Percentiles rank a stretch among this genome's conserved stretches.
phyloP scores from a whole-genome alignment of 2,329 filamentous ascomycete species.

The Claviceps humidiphila region DNA sequence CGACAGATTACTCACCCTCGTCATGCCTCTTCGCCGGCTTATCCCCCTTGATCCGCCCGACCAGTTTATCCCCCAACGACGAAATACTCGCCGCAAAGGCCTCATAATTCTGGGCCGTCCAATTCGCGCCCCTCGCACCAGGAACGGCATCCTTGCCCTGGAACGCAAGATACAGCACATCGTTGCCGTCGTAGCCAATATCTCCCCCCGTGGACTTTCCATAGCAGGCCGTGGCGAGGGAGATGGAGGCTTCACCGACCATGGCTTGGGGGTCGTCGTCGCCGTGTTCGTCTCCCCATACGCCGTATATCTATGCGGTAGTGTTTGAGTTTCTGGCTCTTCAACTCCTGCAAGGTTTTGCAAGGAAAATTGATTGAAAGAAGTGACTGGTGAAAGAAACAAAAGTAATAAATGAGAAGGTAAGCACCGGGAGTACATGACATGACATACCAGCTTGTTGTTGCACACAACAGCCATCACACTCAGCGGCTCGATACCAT shows the following conservation, averaged over 20 bases:
- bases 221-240: constrained; percentile 44
- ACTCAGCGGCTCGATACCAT: constrained; percentile 35
- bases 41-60: neutral
- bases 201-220: constrained; percentile 39
- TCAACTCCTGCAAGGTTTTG: too few relatives aligned
- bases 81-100: constrained; percentile 42
- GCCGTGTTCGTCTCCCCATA: constrained; percentile 51
- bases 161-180: constrained; percentile 52
- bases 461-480: constrained; percentile 43
- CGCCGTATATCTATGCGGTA: constrained; percentile 33
- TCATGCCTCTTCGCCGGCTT: too few relatives aligned
- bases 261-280: constrained; percentile 31
- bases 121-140: constrained; percentile 37
- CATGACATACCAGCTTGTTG: constrained; percentile 25
- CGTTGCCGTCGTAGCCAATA: constrained; percentile 39
- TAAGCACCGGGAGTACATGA: too few relatives aligned
- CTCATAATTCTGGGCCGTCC: constrained; percentile 34
- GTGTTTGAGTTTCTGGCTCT: neutral
- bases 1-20: too few relatives aligned
- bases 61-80: constrained; percentile 31
- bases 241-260: constrained; percentile 44
- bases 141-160: constrained; percentile 42
- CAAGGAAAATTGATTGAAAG: too few relatives aligned
- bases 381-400: too few relatives aligned
- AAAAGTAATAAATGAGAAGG: too few relatives aligned